Evolutionary conservation across 2,329 filamentous ascomycete genomes (phyloP).

Genomic region (Biscogniauxia sp.): DNA sequence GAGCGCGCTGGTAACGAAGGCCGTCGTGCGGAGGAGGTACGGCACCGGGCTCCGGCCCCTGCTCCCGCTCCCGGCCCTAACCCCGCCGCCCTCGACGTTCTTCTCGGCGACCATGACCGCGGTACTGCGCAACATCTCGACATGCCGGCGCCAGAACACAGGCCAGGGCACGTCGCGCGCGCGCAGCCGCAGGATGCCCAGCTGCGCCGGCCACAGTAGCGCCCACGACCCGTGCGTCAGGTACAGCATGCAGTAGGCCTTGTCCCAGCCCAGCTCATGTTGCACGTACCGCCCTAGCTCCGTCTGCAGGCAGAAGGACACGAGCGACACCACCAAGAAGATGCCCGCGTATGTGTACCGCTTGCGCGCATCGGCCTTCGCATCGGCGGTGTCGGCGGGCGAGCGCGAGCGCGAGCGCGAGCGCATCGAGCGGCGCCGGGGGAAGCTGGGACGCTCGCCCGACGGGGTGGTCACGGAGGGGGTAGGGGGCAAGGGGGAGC

Average conservation of each 20-base stretch:
- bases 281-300: conserved; percentile 96
- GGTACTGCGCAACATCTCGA: conserved; percentile 50
- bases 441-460: conserved; percentile 34
- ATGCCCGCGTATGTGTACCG: conserved; percentile 86
- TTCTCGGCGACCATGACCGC: conserved; percentile 82
- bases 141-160: conserved; percentile 74
- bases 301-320: conserved; percentile 91
- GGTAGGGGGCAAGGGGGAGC: conserved; percentile 25
- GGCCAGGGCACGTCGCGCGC: conserved; percentile 77
- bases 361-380: conserved; percentile 65
- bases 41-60: conserved; percentile 45
- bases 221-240: conserved; percentile 94
- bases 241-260: conserved; percentile 99
- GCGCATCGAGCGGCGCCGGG: conserved; percentile 54
- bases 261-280: conserved; percentile 88
- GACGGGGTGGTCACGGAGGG: conserved; percentile 23
- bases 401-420: conserved; percentile 77
- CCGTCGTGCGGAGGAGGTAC: conserved; percentile 78
- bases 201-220: conserved; percentile 81
- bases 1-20: conserved; percentile 78
- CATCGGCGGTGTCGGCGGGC: conserved; percentile 62
- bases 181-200: conserved; percentile 75
- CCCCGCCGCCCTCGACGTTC: conserved; percentile 62
- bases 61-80: conserved; percentile 33
- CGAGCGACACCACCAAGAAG: conserved; percentile 78